Base-by-base conservation (phyloP, 2,329 filamentous ascomycete species). In the Neoscytalidium dimidiatum region DNA sequence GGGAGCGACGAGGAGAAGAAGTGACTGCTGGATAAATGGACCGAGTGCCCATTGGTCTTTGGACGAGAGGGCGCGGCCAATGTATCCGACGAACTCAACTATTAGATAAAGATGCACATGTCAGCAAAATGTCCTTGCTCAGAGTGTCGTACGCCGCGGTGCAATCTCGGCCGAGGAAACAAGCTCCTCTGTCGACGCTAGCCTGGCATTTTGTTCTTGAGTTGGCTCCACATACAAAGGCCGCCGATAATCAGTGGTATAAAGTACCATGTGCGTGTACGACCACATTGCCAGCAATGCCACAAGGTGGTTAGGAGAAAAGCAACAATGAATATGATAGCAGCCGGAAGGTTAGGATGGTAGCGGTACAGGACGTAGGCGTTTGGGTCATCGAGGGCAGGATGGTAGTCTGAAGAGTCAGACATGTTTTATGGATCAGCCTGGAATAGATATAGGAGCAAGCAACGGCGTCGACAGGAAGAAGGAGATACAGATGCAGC, bases 21-120 rank as follows among this genome's bases (percentile, higher is more conserved):
- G 69, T 43, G 73, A 74, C 65, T 82, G 78, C 38, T 83, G 70
- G 53, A 81, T 78, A 71, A 78, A 84, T 3, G 78, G 75, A 0
- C 71, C 70, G 21, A 78, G 67, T 3, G 76, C 77, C 61, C 64
- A 61, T 29, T 62, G 31, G 43, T 76, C 80, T 48, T 79, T 68
- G 1, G 51, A 23, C 2, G 77, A 77, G 2, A 74, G 70, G 1
- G 79, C 79, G 53, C 84, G 80, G 2, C 79, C 82, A 13, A 82
- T 69, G 66, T 86, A 86, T 17, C 84, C 84, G 29, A 86, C 72
- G 0, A 72, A 71, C 71, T 86, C 82, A 66, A 85, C 82, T 85
- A 60, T 56, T 33, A 2, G 35, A 17, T 31, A 46, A 26, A 26
- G 52, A n/a, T 9, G 14, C 8, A 13, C 8, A 13, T 35, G 43